A percentile compares a stretch with the other conserved stretches of the same genome.
These are phyloP conservation scores for Suhomyces kilbournensis DNA, from an alignment of 805 yeast genomes.

Conservation along the genomic window DNA sequence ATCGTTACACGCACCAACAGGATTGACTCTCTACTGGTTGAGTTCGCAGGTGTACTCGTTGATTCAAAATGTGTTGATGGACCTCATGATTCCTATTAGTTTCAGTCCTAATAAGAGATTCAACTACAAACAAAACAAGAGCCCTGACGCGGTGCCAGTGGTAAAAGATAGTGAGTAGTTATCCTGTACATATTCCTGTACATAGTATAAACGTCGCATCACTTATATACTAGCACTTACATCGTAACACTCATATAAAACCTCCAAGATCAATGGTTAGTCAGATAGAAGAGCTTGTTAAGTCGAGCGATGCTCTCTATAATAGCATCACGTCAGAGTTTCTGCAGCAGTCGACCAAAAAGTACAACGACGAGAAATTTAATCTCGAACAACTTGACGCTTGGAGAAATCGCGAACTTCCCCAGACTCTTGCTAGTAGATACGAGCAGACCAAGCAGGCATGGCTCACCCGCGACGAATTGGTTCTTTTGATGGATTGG, in stretches of 20 bases:
- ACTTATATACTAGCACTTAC: background rate
- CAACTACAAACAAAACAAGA: conserved; percentile 12
- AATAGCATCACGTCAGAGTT: conserved; percentile 24
- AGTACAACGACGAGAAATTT: conserved; percentile 21
- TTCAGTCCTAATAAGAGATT: conserved; percentile 44
- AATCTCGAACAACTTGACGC: conserved; percentile 34
- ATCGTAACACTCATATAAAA: background rate
- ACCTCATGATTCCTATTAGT: conserved; percentile 58
- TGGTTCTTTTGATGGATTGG: conserved; percentile 47
- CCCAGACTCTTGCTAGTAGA: conserved; percentile 23
- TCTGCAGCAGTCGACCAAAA: conserved; percentile 23
- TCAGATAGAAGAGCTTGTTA: conserved; percentile 1
- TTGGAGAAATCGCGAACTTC: conserved; percentile 35
- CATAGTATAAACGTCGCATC: background rate
- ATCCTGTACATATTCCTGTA: background rate
- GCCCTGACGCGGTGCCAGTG: background rate
- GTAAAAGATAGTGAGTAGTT: background rate
- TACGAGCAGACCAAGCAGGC: conserved; percentile 15
- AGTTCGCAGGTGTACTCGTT: conserved; percentile 78
- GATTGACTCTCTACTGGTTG: conserved; percentile 84
- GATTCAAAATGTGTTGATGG: conserved; percentile 70
- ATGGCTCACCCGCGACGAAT: conserved; percentile 39
- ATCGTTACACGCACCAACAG: conserved; percentile 81
- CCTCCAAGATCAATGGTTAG: background rate
- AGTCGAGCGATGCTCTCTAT: conserved; percentile 26